These are phyloP conservation scores for Serendipita indica DNA, from an alignment of 768 basidiomycete genomes.

Conservation along the genomic window DNA sequence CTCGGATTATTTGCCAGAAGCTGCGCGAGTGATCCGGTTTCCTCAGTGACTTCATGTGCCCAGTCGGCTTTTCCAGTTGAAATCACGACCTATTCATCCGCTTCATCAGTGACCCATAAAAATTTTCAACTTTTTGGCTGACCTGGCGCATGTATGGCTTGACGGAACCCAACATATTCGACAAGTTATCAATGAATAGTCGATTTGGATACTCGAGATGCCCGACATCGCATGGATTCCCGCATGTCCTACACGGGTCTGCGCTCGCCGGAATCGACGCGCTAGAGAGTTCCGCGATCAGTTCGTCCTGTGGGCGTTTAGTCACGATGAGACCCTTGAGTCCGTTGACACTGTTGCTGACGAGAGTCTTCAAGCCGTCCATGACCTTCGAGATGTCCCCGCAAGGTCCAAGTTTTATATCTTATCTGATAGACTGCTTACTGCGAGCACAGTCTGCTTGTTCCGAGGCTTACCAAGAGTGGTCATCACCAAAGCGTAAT, in stretches of 20 bases:
- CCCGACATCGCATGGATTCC: slow-evolving; percentile 31
- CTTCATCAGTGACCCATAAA: background rate
- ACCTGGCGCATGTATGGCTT: slow-evolving; percentile 77
- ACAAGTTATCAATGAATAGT: slow-evolving; percentile 66
- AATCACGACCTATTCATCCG: slow-evolving; percentile 51
- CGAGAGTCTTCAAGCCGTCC: background rate
- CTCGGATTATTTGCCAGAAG: slow-evolving; percentile 17
- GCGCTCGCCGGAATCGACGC: slow-evolving; percentile 19
- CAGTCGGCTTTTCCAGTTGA: slow-evolving; percentile 86
- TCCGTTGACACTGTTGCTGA: background rate
- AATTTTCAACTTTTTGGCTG: slow-evolving; percentile 12
- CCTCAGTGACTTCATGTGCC: slow-evolving; percentile 65
- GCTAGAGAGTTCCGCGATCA: slow-evolving; percentile 14
- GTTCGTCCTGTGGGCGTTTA: slow-evolving; percentile 11
- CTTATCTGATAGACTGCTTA: background rate
- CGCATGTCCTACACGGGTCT: slow-evolving; percentile 20
- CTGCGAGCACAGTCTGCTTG: background rate
- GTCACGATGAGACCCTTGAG: slow-evolving; percentile 5
- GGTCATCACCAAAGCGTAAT: background rate
- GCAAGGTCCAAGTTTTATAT: background rate
- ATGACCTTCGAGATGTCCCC: background rate
- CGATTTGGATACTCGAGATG: slow-evolving; percentile 60
- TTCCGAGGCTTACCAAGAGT: background rate
- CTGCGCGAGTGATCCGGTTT: slow-evolving; percentile 51
- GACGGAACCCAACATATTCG: slow-evolving; percentile 71